Base-by-base conservation (phyloP, 225 moss, liverwort and hornwort genomes). In the Thuidium tamariscinum region DNA sequence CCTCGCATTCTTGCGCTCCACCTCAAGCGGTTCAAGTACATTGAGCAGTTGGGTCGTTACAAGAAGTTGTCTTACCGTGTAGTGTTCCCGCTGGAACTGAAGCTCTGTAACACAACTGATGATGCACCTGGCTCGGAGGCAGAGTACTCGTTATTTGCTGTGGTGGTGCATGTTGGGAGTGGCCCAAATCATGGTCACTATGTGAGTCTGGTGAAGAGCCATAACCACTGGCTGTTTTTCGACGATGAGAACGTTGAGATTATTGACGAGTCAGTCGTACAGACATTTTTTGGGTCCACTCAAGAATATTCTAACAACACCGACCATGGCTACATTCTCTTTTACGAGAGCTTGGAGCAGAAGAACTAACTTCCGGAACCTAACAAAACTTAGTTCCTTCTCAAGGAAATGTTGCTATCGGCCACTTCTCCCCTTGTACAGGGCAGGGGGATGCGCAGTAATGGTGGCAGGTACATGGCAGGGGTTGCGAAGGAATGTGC, bases 221-320 rank as follows among this genome's bases (percentile, higher is more conserved):
- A 95, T 76, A 96, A 92, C 82, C 95, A 96, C 56, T 98, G 98
- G 98, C 93, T 98, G 75, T 98, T 98, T 86, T 98, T 98, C 87
- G 98, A 98, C 87, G 98, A 98, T 66, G 98, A 98, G 87, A 98
- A 96, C 70, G 98, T 98, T 86, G 98, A 98, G 91, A 98, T 96
- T 75, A 98, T 98, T 82, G 98, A 98, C 83, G 98, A 98, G 89
- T 89, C 95, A 36, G 83, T 93, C 39, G 98, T 98, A 68, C 96
- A 96, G 95, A 96, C 98, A 81, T 98, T 98, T 95, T 98, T 98
- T 88, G 98, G 98, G 80, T 98, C 96, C 82, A 94, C 95, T 64
- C 95, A 98, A 90, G 98, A 96, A 85, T 98, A 95, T 68, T 92
- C 95, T 65, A 95, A 96, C 92, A 98, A 98, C 79, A 98, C 98